Base-by-base conservation (phyloP, 148 eudicot species). In the Rhododendron vialii region DNA sequence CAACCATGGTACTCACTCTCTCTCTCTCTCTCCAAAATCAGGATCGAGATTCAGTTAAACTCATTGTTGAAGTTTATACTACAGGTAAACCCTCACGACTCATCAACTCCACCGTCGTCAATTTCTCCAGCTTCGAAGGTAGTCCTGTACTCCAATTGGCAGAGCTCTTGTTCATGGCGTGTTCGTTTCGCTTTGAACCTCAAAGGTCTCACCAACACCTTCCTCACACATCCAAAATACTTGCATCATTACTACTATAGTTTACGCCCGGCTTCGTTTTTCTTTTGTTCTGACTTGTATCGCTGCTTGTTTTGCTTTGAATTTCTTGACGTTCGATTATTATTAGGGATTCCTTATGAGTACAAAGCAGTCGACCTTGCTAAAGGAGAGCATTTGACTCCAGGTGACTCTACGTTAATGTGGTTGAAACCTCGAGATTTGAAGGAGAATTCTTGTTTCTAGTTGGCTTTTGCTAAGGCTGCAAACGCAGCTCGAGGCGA, bases 121-220 rank as follows among this genome's bases (percentile, higher is more conserved):
- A 30, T 71, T 3, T 71, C 76, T 71, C 35, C 38, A 30, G 38
- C 86, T 84, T 85, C 91, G 41, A 88, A 82, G 85, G 78, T 92
- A 35, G 63, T 85, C 18, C 88, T 93, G 22, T 93, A 93, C 86
- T 93, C 95, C 71, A 87, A 84, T 86, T 93, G 95, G 95, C 87
- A 86, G 75, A 92, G 95, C 89, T 93, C 95, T 2, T 91, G 95
- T 83, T 84, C 95, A 20, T 93, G 94, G 94, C 91, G 95, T 18
- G 91, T 93, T 50, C 94, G 94, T 11, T 92, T 93, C 59, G 94
- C 94, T 84, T 84, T 93, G 57, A 89, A 92, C 85, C 88, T 92
- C 11, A 93, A 92, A 93, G 95, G 95, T 93, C 24, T 12, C 33
- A 65, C 20, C 65, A 22, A 22, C 80, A 11, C 69, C 65, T n/a